A percentile compares a stretch with the other conserved stretches of the same genome.
Evolutionary conservation across 805 yeast genomes (phyloP).

Genomic region (Candida easanensis): DNA sequence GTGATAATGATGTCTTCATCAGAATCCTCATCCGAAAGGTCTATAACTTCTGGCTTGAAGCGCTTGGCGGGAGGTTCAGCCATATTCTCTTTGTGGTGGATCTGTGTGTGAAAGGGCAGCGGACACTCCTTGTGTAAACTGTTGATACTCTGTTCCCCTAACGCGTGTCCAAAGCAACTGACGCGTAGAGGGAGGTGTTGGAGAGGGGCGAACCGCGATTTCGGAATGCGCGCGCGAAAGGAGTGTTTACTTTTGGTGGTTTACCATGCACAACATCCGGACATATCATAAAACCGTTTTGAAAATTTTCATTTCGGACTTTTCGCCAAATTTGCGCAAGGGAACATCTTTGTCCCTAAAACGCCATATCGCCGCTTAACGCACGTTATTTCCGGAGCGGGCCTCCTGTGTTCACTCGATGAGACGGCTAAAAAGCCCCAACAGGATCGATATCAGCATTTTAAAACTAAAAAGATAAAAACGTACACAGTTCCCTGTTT

Average conservation of each 20-base stretch:
- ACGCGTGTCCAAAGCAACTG: no score
- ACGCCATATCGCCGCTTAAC: slow-evolving; percentile 6
- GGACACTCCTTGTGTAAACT: no score
- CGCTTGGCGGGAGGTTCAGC: slow-evolving; percentile 10
- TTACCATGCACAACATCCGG: background rate
- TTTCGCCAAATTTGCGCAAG: no score
- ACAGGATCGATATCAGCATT: background rate
- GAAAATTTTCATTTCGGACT: no score
- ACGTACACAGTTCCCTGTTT: background rate
- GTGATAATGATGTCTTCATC: slow-evolving; percentile 25
- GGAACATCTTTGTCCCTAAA: no score
- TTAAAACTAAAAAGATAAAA: no score
- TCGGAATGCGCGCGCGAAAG: no score
- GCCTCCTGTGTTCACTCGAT: background rate
- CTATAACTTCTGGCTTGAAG: slow-evolving; percentile 14
- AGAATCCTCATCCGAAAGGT: slow-evolving; percentile 19
- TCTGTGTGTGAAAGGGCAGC: no score
- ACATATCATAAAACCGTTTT: no score
- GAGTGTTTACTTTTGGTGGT: slow-evolving; percentile 8
- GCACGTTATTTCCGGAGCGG: slow-evolving; percentile 4
- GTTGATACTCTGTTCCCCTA: no score
- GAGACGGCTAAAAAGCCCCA: background rate
- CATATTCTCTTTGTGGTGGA: slow-evolving; percentile 1
- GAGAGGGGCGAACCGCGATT: no score
- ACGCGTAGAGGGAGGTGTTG: no score